Base-by-base conservation (phyloP, 2,329 filamentous ascomycete genomes). In the Colletotrichum chlorophyti region DNA sequence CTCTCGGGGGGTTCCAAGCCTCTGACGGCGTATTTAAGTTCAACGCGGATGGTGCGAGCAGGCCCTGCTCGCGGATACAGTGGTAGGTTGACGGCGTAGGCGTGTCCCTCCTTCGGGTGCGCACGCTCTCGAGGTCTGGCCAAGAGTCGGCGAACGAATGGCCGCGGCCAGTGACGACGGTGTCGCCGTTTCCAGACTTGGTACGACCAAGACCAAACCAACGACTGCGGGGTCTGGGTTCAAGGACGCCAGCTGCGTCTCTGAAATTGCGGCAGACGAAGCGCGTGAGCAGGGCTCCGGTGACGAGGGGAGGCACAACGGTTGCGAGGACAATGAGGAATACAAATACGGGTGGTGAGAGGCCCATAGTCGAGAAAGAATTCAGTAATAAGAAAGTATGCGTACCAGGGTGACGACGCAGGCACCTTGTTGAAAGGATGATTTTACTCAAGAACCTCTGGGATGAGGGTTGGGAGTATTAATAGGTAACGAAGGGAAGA, bases 1-100 rank as follows among this genome's bases (percentile, higher is more conserved):
- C 62, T 45, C 64, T 64, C 49, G 46, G 62, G 11, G 68, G 71
- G 63, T 68, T 70, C 71, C 78, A 81, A 76, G 66, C 55, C 55
- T 48, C 32, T 10, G 42, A 34, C 10, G 45, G 52, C 4, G 31
- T n/a, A n/a, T n/a, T n/a, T n/a, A n/a, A n/a, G 32, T 23, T 24
- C 43, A 12, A 58, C 27, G 6, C 19, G 14, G 43, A 49, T 19
- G 7, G 14, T 17, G 19, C 24, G 8, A 31, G 11, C 8, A 55
- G 51, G 19, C 48, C 27, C 23, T 38, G 34, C 10, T 58, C 46
- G 23, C 35, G 24, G 15, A 21, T 31, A 9, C 45, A 15, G 27
- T 17, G 26, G 10, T 5, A 14, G 19, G 60, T 52, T 53, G 48
- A 46, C 49, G 40, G 38, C 48, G 14, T 50, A 40, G 26, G 23